A percentile compares a stretch with the other conserved stretches of the same genome.
These are phyloP conservation scores for Ilex paraguariensis DNA, from an alignment of 305 asterid species.

Conservation along the genomic window DNA sequence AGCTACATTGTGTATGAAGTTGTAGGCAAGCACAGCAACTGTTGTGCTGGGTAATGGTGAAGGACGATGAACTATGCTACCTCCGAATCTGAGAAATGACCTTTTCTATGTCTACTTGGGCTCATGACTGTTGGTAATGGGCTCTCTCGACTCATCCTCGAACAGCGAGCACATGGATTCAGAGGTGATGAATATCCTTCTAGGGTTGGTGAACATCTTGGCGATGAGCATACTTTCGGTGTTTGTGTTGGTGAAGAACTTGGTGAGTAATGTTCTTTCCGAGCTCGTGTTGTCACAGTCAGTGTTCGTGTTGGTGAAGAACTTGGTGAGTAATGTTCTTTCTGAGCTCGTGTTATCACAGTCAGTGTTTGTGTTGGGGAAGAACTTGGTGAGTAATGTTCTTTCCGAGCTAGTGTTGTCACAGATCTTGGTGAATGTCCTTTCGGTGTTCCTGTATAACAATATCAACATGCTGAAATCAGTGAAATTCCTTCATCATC, in stretches of 20 bases:
- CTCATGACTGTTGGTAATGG: conserved; percentile 22
- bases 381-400: neutral
- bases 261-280: conserved; percentile 24
- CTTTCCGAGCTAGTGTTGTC: no score
- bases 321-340: no score
- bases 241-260: conserved; percentile 34
- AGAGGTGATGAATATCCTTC: conserved; percentile 40
- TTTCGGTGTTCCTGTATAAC: conserved; percentile 29
- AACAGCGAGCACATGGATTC: conserved; percentile 31
- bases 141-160: conserved; percentile 32
- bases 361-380: conserved; percentile 28
- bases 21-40: no score
- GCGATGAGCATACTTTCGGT: conserved; percentile 25
- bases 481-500: no score
- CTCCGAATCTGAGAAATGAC: conserved; percentile 17
- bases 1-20: no score
- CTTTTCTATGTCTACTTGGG: conserved; percentile 20
- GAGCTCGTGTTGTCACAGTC: conserved; percentile 18
- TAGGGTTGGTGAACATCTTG: conserved; percentile 21
- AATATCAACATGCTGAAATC: no score
- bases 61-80: conserved; percentile 2
- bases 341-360: no score
- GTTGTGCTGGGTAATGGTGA: no score
- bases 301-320: conserved; percentile 32
- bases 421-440: conserved; percentile 20